A percentile compares a stretch with the other conserved stretches of the same genome.
These are phyloP conservation scores for Candida rishiriensis DNA, from an alignment of 805 yeast genomes.

Conservation along the genomic window DNA sequence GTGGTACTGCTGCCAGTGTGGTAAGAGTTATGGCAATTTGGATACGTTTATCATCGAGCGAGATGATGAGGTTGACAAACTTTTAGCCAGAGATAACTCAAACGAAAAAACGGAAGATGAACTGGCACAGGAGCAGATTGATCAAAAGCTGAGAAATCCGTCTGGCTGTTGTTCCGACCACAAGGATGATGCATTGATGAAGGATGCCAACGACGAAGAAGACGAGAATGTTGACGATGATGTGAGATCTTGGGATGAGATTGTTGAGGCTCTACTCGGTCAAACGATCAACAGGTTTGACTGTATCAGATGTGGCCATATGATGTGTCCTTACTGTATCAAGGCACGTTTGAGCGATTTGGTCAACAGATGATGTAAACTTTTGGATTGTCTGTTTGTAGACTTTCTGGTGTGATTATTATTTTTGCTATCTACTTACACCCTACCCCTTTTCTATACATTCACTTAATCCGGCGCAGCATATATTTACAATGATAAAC, in stretches of 20 bases:
- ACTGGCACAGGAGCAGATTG: background rate
- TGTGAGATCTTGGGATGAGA: slow-evolving; percentile 5
- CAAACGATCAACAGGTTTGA: slow-evolving; percentile 21
- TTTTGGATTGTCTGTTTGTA: too few species aligned
- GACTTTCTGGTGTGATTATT: too few species aligned
- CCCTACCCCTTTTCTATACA: too few species aligned
- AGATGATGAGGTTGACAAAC: background rate
- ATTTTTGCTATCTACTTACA: too few species aligned
- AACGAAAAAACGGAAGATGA: too few species aligned
- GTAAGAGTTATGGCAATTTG: slow-evolving; percentile 25
- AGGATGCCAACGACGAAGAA: background rate
- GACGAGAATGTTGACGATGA: background rate
- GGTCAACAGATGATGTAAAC: slow-evolving; percentile 2
- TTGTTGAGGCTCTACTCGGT: slow-evolving; percentile 10
- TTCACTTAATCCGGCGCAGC: too few species aligned
- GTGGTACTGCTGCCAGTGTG: slow-evolving; percentile 32
- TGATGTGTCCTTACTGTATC: slow-evolving; percentile 32
- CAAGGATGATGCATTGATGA: background rate
- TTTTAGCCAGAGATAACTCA: too few species aligned
- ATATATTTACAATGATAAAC: too few species aligned
- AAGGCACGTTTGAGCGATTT: slow-evolving; percentile 26
- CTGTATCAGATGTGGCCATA: slow-evolving; percentile 26
- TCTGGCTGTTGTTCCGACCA: background rate
- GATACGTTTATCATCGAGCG: slow-evolving; percentile 13
- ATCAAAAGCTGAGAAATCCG: too few species aligned